phyloP scores from a whole-genome alignment of 306 rosid genomes.

The Mucuna pruriens region DNA sequence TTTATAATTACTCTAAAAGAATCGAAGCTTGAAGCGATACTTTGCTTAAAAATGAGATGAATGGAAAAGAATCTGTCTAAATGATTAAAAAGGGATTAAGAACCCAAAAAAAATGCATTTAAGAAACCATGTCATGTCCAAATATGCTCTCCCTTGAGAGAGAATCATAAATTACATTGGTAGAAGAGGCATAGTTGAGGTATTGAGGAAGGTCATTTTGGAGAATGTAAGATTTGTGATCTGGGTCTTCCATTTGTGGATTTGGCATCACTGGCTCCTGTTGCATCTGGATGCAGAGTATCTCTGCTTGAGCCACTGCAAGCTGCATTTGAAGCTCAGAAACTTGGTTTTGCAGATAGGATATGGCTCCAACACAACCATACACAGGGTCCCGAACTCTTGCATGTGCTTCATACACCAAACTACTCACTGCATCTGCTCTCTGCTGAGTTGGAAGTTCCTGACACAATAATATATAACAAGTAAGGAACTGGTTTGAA shows the following conservation, averaged over 20 bases:
- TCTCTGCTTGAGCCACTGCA: slow-evolving; percentile 91
- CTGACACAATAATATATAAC: slow-evolving; percentile 41
- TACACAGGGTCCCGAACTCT: slow-evolving; percentile 89
- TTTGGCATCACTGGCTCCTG: slow-evolving; percentile 54
- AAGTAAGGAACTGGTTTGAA: neutral
- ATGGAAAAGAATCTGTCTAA: neutral
- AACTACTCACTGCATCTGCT: slow-evolving; percentile 89
- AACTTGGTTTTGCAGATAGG: slow-evolving; percentile 78
- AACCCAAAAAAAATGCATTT: neutral
- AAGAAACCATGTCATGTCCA: slow-evolving; percentile 76
- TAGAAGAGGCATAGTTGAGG: slow-evolving; percentile 64
- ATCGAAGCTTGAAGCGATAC: too few relatives aligned
- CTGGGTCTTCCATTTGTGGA: slow-evolving; percentile 28
- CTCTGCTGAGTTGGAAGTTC: slow-evolving; percentile 75
- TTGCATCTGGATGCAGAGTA: slow-evolving; percentile 85
- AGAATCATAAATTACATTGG: slow-evolving; percentile 68
- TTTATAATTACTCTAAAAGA: too few relatives aligned
- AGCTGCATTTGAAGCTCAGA: slow-evolving; percentile 94
- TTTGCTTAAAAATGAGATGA: too few relatives aligned
- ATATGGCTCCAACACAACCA: slow-evolving; percentile 92
- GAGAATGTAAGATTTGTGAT: slow-evolving; percentile 51
- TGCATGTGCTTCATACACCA: slow-evolving; percentile 91
- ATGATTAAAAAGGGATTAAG: neutral
- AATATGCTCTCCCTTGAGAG: slow-evolving; percentile 57
- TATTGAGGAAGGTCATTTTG: slow-evolving; percentile 58